These are phyloP conservation scores for Hansenula sp. DNA, from an alignment of 1,139 yeast species.

Conservation along the genomic window DNA sequence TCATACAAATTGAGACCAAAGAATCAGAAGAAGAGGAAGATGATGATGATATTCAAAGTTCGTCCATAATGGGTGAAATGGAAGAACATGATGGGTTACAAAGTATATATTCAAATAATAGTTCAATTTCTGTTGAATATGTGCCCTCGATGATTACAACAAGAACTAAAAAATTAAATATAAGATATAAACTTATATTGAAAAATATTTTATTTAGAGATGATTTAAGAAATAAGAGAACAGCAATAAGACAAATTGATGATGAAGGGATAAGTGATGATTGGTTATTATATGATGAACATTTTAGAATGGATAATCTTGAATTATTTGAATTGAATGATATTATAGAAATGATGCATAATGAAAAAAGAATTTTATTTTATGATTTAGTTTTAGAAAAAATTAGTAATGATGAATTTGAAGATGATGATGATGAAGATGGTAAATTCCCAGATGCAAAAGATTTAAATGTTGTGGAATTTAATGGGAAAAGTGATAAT, in stretches of 20 bases:
- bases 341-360: constrained; percentile 25
- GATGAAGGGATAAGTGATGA: constrained; percentile 29
- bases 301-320: constrained; percentile 30
- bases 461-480: constrained; percentile 21
- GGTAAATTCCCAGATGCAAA: constrained; percentile 10
- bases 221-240: constrained; percentile 13
- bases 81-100: not conserved
- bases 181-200: constrained; percentile 4
- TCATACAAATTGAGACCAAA: not conserved
- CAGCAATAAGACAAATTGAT: constrained; percentile 21
- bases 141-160: constrained; percentile 6
- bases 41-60: not conserved
- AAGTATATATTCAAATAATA: constrained; percentile 1
- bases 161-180: constrained; percentile 3
- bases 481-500: constrained; percentile 13
- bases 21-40: not conserved
- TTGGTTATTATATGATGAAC: constrained; percentile 34
- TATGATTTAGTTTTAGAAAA: constrained; percentile 20
- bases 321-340: constrained; percentile 30
- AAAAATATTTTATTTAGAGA: constrained; percentile 18
- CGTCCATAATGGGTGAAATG: not conserved
- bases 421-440: constrained; percentile 1
- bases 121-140: constrained; percentile 1
- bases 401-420: not conserved
- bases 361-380: constrained; percentile 29